Evolutionary conservation across 345 rosid species (phyloP), one percentile per base, ranked within the genome.

Genomic region (Heritiera littoralis): DNA sequence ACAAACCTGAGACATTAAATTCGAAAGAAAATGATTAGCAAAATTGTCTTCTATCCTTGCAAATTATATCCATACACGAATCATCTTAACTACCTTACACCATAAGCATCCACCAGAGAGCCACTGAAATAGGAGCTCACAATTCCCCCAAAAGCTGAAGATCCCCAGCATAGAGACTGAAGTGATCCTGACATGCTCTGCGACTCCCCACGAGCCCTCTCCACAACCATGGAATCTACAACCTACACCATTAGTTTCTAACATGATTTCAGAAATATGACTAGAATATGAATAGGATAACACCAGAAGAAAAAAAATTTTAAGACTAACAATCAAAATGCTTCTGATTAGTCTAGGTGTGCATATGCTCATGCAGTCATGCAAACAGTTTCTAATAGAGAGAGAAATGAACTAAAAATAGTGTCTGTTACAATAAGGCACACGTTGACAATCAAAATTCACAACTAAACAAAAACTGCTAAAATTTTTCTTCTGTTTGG

Each of bases 181-280:
- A 96, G 90, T 43, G 98, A 92, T 75, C 99, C 97, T 1, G 97
- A 90, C 83, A 94, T 86, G 74, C 93, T 90, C 83, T 92, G 98
- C 43, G 99, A 94, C 86, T 96, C 99, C 69, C 98, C 99, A 79
- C 98, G 97, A 85, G 98, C 95, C 82, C 98, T 89, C 86, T 96
- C 98, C 59, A 94, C 99, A 43, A 96, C 98, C 99, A 96, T 94
- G 72, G 99, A 96, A 89, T 96, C 98, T 77, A 94, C 99, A 82
- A 90, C 99, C 99, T 96, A 78, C 74, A 81, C 15, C 59, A 70
- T 77, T 83, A 85, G 58, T 52, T 61, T 79, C 59, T 38, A 56
- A 65, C 78, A 78, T 73, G 54, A 63, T 74, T 41, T 75, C 23
- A 59, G 43, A 82, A 76, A 74, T 30, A 38, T 43, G 43, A 52